A percentile compares a stretch with the other conserved stretches of the same genome.
phyloP scores from a whole-genome alignment of 192 early-diverging fungal genomes.

The Coemansia sp. region DNA sequence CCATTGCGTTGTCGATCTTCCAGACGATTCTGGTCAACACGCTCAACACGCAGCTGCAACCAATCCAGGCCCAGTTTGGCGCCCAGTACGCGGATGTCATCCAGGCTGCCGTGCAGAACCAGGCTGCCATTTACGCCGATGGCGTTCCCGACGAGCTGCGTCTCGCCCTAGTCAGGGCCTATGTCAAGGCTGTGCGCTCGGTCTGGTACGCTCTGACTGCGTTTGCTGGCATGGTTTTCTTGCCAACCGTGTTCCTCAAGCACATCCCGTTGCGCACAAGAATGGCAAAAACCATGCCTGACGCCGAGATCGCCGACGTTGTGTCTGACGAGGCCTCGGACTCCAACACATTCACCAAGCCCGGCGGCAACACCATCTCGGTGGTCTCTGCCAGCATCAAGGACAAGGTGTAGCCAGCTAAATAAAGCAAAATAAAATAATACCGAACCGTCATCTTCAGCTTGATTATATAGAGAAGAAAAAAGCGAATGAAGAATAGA shows the following conservation, averaged over 20 bases:
- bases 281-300: conserved; percentile 26
- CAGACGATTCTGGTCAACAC: conserved; percentile 63
- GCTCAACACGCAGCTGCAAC: conserved; percentile 28
- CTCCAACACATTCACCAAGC: neutral
- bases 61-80: conserved; percentile 33
- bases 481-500: neutral
- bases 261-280: conserved; percentile 42
- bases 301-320: neutral
- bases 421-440: no score
- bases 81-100: conserved; percentile 40
- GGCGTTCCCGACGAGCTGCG: conserved; percentile 36
- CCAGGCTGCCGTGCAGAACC: conserved; percentile 38
- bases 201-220: conserved; percentile 56
- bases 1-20: conserved; percentile 59
- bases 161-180: conserved; percentile 43
- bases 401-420: neutral
- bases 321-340: neutral
- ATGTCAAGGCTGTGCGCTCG: conserved; percentile 51
- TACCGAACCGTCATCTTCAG: no score
- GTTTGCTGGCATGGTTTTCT: conserved; percentile 45
- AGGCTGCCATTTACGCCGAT: conserved; percentile 18
- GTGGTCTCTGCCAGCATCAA: neutral
- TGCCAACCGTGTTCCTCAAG: conserved; percentile 51
- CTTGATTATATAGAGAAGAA: neutral
- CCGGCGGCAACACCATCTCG: neutral